These are phyloP conservation scores for Hyphochytrium catenoides DNA, from an alignment of 352 stramenopile genomes.

Conservation along the genomic window DNA sequence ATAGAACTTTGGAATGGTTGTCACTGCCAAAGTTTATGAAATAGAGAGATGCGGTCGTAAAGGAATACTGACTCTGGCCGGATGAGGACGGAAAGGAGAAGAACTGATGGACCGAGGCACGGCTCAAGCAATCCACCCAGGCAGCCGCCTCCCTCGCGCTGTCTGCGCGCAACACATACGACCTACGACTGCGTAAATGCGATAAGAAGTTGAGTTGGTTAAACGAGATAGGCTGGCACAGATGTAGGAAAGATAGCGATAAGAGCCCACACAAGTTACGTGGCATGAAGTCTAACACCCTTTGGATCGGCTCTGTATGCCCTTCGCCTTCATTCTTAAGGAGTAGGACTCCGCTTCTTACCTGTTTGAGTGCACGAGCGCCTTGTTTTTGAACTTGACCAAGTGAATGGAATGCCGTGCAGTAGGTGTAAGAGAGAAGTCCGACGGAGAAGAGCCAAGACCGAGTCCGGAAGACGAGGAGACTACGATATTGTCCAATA, in stretches of 20 bases:
- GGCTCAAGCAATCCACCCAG: too few relatives aligned
- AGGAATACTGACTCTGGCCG: too few relatives aligned
- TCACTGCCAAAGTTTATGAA: neutral
- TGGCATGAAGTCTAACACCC: too few relatives aligned
- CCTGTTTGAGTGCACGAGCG: slow-evolving; percentile 32
- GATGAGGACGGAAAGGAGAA: too few relatives aligned
- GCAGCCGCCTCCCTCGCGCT: too few relatives aligned
- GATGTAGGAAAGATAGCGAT: slow-evolving; percentile 12
- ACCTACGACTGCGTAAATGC: too few relatives aligned
- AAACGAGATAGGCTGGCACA: neutral
- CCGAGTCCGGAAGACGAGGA: slow-evolving; percentile 25
- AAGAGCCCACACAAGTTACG: slow-evolving; percentile 1
- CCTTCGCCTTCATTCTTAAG: too few relatives aligned
- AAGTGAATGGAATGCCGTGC: slow-evolving; percentile 28
- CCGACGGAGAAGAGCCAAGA: slow-evolving; percentile 25
- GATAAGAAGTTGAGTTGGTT: neutral
- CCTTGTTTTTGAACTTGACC: slow-evolving; percentile 36
- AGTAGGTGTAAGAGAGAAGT: slow-evolving; percentile 37
- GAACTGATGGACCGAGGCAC: too few relatives aligned
- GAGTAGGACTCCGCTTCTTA: slow-evolving; percentile 11
- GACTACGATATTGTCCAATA: slow-evolving; percentile 39
- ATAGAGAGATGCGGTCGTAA: too few relatives aligned
- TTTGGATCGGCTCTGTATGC: neutral
- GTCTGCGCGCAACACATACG: too few relatives aligned
- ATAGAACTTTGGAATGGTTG: too few relatives aligned